Base-by-base conservation (phyloP, 352 stramenopile species). In the Globisporangium solare region DNA sequence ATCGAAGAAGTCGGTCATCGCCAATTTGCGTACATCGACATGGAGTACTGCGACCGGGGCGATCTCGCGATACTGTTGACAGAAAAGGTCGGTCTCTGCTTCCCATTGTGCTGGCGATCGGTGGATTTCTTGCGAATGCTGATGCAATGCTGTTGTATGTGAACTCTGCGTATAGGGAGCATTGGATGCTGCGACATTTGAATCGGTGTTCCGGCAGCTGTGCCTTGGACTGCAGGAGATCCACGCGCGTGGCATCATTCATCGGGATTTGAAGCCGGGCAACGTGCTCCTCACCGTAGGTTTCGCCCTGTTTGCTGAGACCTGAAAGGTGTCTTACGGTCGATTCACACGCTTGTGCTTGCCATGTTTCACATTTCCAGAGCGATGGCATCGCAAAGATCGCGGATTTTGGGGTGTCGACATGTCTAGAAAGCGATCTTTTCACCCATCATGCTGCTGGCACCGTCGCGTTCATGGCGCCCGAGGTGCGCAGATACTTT, bases 341-440 rank as follows among this genome's bases (percentile, higher is more conserved):
- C 10, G 27, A 35, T 35, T 35, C 27, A 35, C 27, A 35, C 27
- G 4, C 5, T 11, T 10, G 27, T 6, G 10, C 27, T 35, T 35
- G 27, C 5, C 27, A 21, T 45, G n/a, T 3, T 1, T 4, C 17
- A n/a, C 13, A 47, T 32, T 5, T n/a, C 13, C 43, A 92, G 83
- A 83, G 62, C 18, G 77, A 90, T 10, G 76, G 78, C 7, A 57
- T 76, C 12, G 76, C 68, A 27, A 93, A 93, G 62, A 88, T 92
- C 13, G 81, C 83, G 0, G 83, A 93, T 49, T 93, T 93, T 58
- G 83, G 81, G n/a, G 83, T 93, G 15, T 93, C 83, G 2, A 93
- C 79, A 3, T 83, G 77, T 35, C 65, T 93, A 20, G 78, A 89
- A 47, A 92, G 74, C 59, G 66, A 86, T 21, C 53, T 90, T 48